These are phyloP conservation scores for Lodderomyces pseudojiufengensis DNA, from an alignment of 1,139 yeast genomes.

Conservation along the genomic window DNA sequence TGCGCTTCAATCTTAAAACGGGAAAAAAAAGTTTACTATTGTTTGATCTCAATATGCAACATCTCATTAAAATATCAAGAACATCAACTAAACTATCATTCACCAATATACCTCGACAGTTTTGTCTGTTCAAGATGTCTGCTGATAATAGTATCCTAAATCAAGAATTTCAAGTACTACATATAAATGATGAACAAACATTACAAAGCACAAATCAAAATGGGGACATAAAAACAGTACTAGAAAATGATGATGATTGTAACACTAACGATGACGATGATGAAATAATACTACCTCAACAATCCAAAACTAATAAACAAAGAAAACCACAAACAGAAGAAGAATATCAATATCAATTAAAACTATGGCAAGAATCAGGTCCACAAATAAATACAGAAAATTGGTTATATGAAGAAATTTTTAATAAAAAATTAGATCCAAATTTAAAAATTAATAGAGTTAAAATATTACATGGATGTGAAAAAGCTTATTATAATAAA, in stretches of 20 bases:
- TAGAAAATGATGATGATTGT: no score
- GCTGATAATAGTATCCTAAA: no score
- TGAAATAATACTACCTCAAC: neutral
- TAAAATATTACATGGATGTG: constrained; percentile 40
- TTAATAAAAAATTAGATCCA: constrained; percentile 19
- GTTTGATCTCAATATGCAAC: no score
- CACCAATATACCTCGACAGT: no score
- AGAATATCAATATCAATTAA: constrained; percentile 44
- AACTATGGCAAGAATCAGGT: constrained; percentile 43
- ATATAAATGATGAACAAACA: no score
- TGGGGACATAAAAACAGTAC: no score
- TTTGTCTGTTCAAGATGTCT: no score
- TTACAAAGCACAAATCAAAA: no score
- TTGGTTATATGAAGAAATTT: constrained; percentile 37
- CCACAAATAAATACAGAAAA: constrained; percentile 47
- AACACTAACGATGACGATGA: neutral
- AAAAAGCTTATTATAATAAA: constrained; percentile 47
- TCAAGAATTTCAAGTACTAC: no score
- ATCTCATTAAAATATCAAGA: no score
- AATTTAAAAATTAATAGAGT: constrained; percentile 33
- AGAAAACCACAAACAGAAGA: constrained; percentile 60
- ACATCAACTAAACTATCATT: no score
- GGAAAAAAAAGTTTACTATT: neutral
- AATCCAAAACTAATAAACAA: constrained; percentile 7
- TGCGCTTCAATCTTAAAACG: no score